Conservation (phyloP, 1,284 basidiomycete genomes). For the Gymnopus androsaceus region DNA sequence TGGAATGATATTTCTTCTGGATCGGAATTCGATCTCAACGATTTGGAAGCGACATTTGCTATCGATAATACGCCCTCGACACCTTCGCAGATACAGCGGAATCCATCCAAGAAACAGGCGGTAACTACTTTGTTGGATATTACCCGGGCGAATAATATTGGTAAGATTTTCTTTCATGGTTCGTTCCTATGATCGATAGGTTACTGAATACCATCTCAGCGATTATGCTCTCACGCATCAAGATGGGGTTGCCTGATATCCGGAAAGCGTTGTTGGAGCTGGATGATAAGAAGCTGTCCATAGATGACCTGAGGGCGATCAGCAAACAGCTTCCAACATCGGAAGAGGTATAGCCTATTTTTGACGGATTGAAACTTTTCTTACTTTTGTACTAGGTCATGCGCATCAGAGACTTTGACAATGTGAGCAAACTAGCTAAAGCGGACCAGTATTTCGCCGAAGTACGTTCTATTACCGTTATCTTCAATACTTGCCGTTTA, state of each 20-base stretch:
- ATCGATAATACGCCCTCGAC: slow-evolving; percentile 52
- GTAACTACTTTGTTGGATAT: slow-evolving; percentile 77
- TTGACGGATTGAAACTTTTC: neutral
- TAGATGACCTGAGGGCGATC: slow-evolving; percentile 76
- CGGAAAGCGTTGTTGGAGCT: slow-evolving; percentile 68
- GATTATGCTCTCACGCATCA: slow-evolving; percentile 81
- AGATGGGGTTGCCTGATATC: slow-evolving; percentile 64
- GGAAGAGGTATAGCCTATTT: slow-evolving; percentile 64
- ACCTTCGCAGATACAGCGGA: slow-evolving; percentile 42
- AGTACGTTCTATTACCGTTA: slow-evolving; percentile 39
- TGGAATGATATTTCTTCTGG: slow-evolving; percentile 64
- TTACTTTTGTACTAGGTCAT: slow-evolving; percentile 44
- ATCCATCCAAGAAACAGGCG: slow-evolving; percentile 55
- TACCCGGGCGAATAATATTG: slow-evolving; percentile 82
- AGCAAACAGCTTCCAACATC: slow-evolving; percentile 72
- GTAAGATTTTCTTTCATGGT: slow-evolving; percentile 38
- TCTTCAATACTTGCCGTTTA: neutral
- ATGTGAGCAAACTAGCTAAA: slow-evolving; percentile 72
- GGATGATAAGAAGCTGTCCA: slow-evolving; percentile 64
- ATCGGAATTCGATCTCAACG: slow-evolving; percentile 59
- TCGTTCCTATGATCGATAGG: neutral
- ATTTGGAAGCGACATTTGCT: slow-evolving; percentile 75
- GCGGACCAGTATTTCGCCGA: slow-evolving; percentile 85
- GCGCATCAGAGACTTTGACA: slow-evolving; percentile 66
- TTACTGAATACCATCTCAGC: slow-evolving; percentile 40